Base-by-base conservation (phyloP, 2,329 filamentous ascomycete species). In the Neoarthrinium moseri region DNA sequence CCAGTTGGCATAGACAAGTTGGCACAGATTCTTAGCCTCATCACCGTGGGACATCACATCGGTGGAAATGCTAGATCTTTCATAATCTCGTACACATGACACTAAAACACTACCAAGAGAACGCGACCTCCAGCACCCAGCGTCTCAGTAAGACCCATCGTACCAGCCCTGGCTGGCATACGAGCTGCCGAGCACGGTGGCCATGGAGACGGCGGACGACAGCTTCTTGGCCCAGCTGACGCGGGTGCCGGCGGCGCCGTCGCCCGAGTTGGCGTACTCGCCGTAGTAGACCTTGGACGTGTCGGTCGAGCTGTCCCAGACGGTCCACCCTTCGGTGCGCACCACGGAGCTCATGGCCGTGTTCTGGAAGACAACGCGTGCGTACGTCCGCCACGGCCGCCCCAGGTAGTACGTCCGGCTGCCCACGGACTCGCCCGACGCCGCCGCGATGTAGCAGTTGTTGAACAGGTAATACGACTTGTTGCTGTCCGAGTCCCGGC, bases 261-360 rank as follows among this genome's bases (percentile, higher is more conserved):
- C 58, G 1, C 83, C 83, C 1, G 71, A 72, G 62, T 86, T 86
- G 17, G 54, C 63, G 56, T 77, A 85, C 68, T 86, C 83, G 8
- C 65, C 77, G 51, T 78, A 85, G 21, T 68, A 61, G 2, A 84
- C 75, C 34, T 78, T 64, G 26, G 67, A 69, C 2, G 77, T 81
- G 27, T 72, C 69, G n/a, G 69, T 58, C 34, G 74, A 66, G 3
- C 66, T 67, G 47, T 72, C 72, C 83, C 83, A 86, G 22, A 67
- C 57, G 2, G 55, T 60, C 82, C 83, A 86, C 0, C 83, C 83
- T 0, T 74, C 73, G 2, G 69, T 48, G 54, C 84, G 83, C 55
- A 87, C 73, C 17, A 85, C 78, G 20, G 66, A 63, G 7, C 68
- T 70, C 62, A 87, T 66, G 24, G 58, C 58, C 0, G 75, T 77